phyloP scores from a whole-genome alignment of 495 filamentous ascomycete species.

The Echria macrotheca region DNA sequence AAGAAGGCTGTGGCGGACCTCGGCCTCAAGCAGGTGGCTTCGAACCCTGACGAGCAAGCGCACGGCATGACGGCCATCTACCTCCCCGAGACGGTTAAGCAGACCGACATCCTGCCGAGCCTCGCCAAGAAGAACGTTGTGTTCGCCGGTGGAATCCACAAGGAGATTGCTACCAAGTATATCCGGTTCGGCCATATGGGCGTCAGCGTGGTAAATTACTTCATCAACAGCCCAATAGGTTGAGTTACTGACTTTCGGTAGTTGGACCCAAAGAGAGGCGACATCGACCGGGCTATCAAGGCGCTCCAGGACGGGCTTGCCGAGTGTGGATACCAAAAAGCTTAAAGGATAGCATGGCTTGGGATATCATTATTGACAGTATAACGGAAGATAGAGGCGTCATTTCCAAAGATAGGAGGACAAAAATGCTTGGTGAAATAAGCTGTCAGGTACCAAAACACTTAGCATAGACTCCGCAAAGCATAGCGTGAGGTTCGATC shows the following conservation, averaged over 20 bases:
- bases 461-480: too few relatives aligned
- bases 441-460: too few relatives aligned
- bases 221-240: background rate
- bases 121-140: constrained; percentile 86
- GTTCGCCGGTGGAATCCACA: constrained; percentile 93
- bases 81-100: constrained; percentile 75
- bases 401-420: too few relatives aligned
- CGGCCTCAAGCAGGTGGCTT: constrained; percentile 79
- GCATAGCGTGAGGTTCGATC: too few relatives aligned
- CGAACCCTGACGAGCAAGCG: constrained; percentile 82
- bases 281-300: constrained; percentile 77
- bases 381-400: too few relatives aligned
- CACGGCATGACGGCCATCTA: constrained; percentile 98
- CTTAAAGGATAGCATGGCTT: constrained; percentile 23
- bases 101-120: constrained; percentile 76
- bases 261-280: constrained; percentile 56
- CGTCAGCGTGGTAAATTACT: constrained; percentile 64
- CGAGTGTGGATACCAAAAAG: constrained; percentile 63
- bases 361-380: too few relatives aligned
- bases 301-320: constrained; percentile 67
- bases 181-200: constrained; percentile 87
- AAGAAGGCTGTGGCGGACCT: constrained; percentile 74
- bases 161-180: constrained; percentile 57
- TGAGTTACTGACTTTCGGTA: too few relatives aligned
- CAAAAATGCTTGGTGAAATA: too few relatives aligned